phyloP scores from a whole-genome alignment of 371 early-diverging fungal species.

The Circinella minor region DNA sequence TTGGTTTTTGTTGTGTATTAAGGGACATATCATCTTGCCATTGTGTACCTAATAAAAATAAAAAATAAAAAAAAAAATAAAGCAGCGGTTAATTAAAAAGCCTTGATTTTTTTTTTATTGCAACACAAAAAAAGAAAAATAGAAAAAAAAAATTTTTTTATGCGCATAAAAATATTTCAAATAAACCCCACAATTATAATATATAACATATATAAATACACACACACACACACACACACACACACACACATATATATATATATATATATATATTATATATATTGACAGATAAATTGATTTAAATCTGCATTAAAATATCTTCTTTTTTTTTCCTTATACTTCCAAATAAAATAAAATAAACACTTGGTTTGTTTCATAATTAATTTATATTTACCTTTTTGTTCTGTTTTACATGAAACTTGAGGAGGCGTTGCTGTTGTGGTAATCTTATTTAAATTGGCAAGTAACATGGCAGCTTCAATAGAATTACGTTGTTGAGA shows the following conservation, averaged over 20 bases:
- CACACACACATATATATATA: not conserved
- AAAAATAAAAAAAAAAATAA: not conserved
- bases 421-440: slow-evolving; percentile 19
- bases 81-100: too few species aligned
- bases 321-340: slow-evolving; percentile 2
- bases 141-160: slow-evolving; percentile 20
- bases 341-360: not conserved
- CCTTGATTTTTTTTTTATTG: not conserved
- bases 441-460: slow-evolving; percentile 45
- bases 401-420: not conserved
- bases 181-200: not conserved
- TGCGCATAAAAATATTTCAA: slow-evolving; percentile 33
- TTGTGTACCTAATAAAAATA: not conserved
- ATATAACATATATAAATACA: too few species aligned
- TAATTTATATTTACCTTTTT: not conserved
- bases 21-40: slow-evolving; percentile 57
- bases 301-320: not conserved
- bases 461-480: slow-evolving; percentile 56
- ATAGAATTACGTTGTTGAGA: slow-evolving; percentile 54
- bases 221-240: not conserved
- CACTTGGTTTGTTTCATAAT: not conserved
- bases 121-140: not conserved
- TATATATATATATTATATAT: too few species aligned
- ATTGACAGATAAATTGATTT: too few species aligned
- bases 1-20: slow-evolving; percentile 22